Percentiles rank a stretch among this genome's conserved stretches.
Conservation (phyloP, 2,329 filamentous ascomycete species). For the Epichloe amarillans region DNA sequence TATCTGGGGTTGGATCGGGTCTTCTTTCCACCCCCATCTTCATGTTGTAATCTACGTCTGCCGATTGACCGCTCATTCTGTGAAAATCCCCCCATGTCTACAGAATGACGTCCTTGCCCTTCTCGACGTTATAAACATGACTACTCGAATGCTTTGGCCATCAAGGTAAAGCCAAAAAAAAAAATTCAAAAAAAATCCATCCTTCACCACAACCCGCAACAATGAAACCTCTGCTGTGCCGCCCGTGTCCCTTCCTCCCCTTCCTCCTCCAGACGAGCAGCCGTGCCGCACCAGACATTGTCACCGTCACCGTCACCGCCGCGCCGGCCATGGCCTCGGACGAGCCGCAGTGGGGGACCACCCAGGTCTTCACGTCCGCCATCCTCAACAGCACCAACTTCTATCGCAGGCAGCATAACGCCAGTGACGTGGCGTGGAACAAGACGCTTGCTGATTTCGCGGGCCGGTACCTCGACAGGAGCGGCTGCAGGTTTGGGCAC, state of each 20-base stretch:
- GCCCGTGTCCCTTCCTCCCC: background rate
- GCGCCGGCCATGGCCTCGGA: slow-evolving; percentile 1
- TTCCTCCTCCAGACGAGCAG: background rate
- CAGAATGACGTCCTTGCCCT: too few species aligned
- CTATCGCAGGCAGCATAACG: slow-evolving; percentile 51
- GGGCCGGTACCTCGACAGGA: slow-evolving; percentile 29
- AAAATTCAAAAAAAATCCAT: too few species aligned
- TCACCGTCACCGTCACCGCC: slow-evolving; percentile 3
- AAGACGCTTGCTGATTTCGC: slow-evolving; percentile 44
- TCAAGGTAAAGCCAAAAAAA: background rate
- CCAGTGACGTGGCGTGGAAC: slow-evolving; percentile 49
- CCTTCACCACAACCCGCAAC: background rate
- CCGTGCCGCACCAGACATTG: background rate
- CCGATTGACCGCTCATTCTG: too few species aligned
- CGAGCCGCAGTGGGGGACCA: slow-evolving; percentile 2
- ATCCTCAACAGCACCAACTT: slow-evolving; percentile 53
- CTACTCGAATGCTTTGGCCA: too few species aligned
- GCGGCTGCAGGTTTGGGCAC: slow-evolving; percentile 37
- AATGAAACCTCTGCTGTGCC: background rate
- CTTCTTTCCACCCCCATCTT: too few species aligned
- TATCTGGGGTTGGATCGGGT: too few species aligned
- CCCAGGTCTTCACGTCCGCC: slow-evolving; percentile 30
- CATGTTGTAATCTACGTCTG: too few species aligned
- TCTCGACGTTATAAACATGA: too few species aligned
- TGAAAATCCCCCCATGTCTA: too few species aligned